Percentiles rank a stretch among this genome's conserved stretches.
phyloP scores from a whole-genome alignment of 2,329 filamentous ascomycete genomes.

The Basipetospora chlamydospora region DNA sequence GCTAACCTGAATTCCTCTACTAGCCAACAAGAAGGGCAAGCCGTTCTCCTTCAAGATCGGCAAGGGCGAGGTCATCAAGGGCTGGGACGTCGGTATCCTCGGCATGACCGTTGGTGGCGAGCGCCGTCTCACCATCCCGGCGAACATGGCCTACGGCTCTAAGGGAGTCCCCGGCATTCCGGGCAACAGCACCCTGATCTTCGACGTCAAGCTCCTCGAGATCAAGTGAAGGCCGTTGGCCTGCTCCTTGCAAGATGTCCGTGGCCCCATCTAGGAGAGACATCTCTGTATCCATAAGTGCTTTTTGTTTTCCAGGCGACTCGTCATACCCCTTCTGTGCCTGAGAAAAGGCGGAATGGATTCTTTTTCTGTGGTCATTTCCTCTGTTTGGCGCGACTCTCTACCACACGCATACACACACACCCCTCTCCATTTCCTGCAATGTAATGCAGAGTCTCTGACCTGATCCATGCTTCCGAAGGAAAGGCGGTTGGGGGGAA shows the following conservation, averaged over 20 bases:
- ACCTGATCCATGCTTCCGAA: conserved; percentile 23
- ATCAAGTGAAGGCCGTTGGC: conserved; percentile 50
- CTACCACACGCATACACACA: background rate
- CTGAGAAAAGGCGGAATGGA: background rate
- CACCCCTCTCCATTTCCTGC: background rate
- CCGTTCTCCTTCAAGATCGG: conserved; percentile 95
- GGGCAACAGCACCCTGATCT: conserved; percentile 76
- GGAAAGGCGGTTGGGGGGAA: no score
- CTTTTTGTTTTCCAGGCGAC: background rate
- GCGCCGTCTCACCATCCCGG: conserved; percentile 79
- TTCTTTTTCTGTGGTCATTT: background rate
- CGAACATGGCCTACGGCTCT: conserved; percentile 79
- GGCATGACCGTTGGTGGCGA: conserved; percentile 93
- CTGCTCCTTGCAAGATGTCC: background rate
- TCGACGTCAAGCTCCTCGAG: conserved; percentile 77
- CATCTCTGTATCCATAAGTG: background rate
- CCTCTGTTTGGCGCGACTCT: background rate
- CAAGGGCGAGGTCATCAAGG: conserved; percentile 92
- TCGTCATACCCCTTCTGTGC: background rate
- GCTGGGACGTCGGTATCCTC: conserved; percentile 87
- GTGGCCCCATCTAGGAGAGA: background rate
- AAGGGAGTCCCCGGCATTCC: conserved; percentile 74
- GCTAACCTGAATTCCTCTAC: conserved; percentile 12
- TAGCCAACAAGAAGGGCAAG: conserved; percentile 97
- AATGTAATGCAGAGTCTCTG: conserved; percentile 28